Conservation (phyloP, 2,329 filamentous ascomycete species). For the Coleophoma cylindrospora region DNA sequence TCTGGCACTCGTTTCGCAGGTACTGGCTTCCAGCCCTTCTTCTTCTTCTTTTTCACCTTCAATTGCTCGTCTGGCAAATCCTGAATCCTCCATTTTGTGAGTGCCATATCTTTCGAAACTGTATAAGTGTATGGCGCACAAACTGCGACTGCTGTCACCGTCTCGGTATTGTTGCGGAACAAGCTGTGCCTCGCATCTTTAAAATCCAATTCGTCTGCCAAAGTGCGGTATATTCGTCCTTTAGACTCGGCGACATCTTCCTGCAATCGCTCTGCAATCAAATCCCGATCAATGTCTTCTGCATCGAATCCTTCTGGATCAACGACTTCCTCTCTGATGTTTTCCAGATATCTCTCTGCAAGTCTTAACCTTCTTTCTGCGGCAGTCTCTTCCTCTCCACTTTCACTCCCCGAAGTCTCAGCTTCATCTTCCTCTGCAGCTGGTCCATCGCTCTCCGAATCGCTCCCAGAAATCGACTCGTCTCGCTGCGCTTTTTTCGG, state of each 20-base stretch:
- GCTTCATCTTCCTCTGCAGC: conserved; percentile 51
- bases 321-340: conserved; percentile 77
- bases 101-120: conserved; percentile 74
- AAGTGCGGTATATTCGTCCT: conserved; percentile 78
- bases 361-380: conserved; percentile 82
- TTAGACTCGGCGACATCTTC: conserved; percentile 92
- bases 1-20: conserved; percentile 58
- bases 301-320: conserved; percentile 91
- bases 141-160: conserved; percentile 75
- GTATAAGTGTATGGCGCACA: conserved; percentile 82
- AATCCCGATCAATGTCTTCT: conserved; percentile 84
- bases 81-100: conserved; percentile 88
- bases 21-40: conserved; percentile 51
- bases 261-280: conserved; percentile 84
- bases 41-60: conserved; percentile 41
- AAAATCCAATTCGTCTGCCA: conserved; percentile 71
- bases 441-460: conserved; percentile 18
- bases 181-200: conserved; percentile 60
- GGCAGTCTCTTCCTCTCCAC: conserved; percentile 72
- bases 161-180: conserved; percentile 73
- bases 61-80: conserved; percentile 56
- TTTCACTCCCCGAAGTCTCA: conserved; percentile 56
- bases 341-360: conserved; percentile 89
- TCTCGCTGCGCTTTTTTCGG: conserved; percentile 41
- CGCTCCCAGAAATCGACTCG: conserved; percentile 79